phyloP scores from a whole-genome alignment of 352 stramenopile species.

The Pythium oligandrum region DNA sequence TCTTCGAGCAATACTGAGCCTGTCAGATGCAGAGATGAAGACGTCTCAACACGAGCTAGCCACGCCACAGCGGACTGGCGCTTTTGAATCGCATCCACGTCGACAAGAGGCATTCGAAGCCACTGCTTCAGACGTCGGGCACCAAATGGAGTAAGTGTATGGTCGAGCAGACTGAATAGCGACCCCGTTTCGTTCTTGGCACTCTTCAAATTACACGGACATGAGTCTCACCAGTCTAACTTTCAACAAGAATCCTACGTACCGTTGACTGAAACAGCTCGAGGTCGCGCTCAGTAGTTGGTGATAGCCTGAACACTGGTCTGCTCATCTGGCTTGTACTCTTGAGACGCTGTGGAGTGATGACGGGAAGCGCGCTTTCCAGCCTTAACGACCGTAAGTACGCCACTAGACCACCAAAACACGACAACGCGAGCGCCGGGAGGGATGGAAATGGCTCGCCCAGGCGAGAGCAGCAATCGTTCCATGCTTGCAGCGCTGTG shows the following conservation, averaged over 20 bases:
- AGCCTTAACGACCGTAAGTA: conserved; percentile 26
- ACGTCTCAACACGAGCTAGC: not conserved
- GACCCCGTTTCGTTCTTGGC: not conserved
- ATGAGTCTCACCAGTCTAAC: too few relatives aligned
- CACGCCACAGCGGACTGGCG: conserved; percentile 8
- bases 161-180: conserved; percentile 15
- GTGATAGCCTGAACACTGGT: too few relatives aligned
- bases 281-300: not conserved
- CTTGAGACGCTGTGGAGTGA: too few relatives aligned
- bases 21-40: too few relatives aligned
- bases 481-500: not conserved
- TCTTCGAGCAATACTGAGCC: conserved; percentile 4
- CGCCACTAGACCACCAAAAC: conserved; percentile 27
- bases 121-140: conserved; percentile 9
- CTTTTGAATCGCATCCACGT: conserved; percentile 6
- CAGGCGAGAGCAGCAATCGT: too few relatives aligned
- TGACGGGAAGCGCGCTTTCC: conserved; percentile 1
- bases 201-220: not conserved
- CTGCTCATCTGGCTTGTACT: too few relatives aligned
- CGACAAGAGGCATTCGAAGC: conserved; percentile 7
- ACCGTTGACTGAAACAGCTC: not conserved
- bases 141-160: conserved; percentile 11
- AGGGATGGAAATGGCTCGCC: conserved; percentile 6
- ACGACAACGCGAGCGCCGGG: conserved; percentile 19
- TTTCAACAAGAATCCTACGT: not conserved